Conservation (phyloP, 306 rosid species). For the Adenanthera pavonina region DNA sequence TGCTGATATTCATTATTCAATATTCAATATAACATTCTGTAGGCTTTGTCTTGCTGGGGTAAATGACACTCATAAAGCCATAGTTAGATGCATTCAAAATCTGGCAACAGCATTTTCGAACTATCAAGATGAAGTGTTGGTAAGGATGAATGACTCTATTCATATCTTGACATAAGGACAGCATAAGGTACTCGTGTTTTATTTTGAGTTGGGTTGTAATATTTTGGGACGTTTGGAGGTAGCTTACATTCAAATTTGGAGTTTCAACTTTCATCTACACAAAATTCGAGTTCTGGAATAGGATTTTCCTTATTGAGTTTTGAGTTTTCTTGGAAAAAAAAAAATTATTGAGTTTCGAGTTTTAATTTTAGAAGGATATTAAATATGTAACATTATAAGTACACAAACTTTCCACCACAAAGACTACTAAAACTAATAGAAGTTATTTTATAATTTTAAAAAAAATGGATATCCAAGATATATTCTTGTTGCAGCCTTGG, state of each 20-base stretch:
- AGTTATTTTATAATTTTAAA: background rate
- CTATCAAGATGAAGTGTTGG: slow-evolving; percentile 95
- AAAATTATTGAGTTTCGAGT: slow-evolving; percentile 8
- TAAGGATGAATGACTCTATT: slow-evolving; percentile 43
- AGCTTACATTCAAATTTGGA: slow-evolving; percentile 21
- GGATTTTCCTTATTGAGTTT: slow-evolving; percentile 29
- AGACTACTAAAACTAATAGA: background rate
- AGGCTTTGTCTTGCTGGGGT: slow-evolving; percentile 94
- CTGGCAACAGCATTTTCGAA: slow-evolving; percentile 76
- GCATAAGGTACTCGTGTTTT: background rate
- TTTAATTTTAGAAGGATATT: background rate
- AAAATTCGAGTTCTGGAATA: slow-evolving; percentile 21
- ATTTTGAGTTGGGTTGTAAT: slow-evolving; percentile 4
- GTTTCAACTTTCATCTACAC: slow-evolving; percentile 13
- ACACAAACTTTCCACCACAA: background rate
- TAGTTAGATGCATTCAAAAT: slow-evolving; percentile 92
- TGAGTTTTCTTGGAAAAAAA: too few relatives aligned
- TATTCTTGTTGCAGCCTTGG: too few relatives aligned
- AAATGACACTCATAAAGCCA: slow-evolving; percentile 86
- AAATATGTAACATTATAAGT: background rate
- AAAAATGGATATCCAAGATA: background rate
- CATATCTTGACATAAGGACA: background rate
- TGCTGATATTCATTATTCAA: slow-evolving; percentile 24
- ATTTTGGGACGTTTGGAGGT: slow-evolving; percentile 12
- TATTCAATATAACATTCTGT: slow-evolving; percentile 20